Conservation (phyloP, 306 rosid genomes). For the Styphnolobium japonicum region DNA sequence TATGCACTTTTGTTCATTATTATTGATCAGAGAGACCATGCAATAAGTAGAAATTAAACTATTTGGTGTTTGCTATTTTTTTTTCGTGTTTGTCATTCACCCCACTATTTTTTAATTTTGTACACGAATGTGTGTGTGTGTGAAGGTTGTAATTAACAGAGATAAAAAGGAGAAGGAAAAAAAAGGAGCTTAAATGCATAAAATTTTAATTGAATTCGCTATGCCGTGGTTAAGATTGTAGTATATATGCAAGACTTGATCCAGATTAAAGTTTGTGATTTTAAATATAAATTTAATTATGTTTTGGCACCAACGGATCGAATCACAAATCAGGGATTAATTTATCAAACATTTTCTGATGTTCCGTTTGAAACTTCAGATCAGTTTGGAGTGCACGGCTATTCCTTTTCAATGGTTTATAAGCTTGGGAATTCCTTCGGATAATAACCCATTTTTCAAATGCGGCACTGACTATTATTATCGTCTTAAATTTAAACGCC, state of each 20-base stretch:
- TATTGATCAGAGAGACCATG: not conserved
- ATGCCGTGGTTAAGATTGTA: too few species aligned
- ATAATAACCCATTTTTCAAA: not conserved
- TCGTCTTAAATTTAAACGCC: not conserved
- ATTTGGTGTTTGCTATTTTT: not conserved
- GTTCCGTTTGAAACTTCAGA: not conserved
- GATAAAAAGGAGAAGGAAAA: not conserved
- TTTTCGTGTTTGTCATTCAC: not conserved
- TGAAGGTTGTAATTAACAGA: too few species aligned
- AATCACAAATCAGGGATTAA: not conserved
- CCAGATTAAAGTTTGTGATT: too few species aligned
- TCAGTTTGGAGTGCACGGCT: not conserved
- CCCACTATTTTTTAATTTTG: too few species aligned
- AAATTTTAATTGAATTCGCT: too few species aligned
- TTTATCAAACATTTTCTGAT: not conserved
- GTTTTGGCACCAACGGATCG: too few species aligned
- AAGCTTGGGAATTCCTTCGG: not conserved
- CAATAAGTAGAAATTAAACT: not conserved
- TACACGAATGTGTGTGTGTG: too few species aligned
- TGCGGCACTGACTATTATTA: not conserved
- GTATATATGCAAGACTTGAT: too few species aligned
- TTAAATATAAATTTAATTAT: too few species aligned
- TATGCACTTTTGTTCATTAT: not conserved
- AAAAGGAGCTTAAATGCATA: too few species aligned
- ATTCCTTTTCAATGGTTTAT: slow-evolving; percentile 10